Evolutionary conservation across 495 filamentous ascomycete genomes (phyloP).

Genomic region (Thozetella sp.): DNA sequence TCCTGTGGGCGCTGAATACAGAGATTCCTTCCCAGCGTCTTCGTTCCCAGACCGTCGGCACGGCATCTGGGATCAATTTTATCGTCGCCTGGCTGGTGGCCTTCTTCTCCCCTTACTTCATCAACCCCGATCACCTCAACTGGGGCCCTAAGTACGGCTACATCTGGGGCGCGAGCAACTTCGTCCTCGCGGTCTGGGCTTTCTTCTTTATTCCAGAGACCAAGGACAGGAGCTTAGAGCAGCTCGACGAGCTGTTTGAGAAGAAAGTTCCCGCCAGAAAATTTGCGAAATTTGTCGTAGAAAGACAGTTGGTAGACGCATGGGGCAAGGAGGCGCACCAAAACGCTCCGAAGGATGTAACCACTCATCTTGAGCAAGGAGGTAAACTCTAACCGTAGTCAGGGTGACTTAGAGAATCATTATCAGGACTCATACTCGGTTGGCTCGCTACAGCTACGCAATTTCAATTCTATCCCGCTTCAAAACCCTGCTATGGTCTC

Average conservation of each 20-base stretch:
- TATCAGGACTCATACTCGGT: too few species aligned
- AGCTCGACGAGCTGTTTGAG: constrained; percentile 55
- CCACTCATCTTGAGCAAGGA: background rate
- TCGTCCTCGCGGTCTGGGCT: constrained; percentile 46
- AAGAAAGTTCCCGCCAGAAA: constrained; percentile 35
- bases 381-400: background rate
- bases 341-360: background rate
- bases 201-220: constrained; percentile 49
- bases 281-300: constrained; percentile 25
- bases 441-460: too few species aligned
- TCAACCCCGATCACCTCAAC: constrained; percentile 47
- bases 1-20: constrained; percentile 40
- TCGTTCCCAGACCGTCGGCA: constrained; percentile 51
- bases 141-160: constrained; percentile 55
- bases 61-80: constrained; percentile 46
- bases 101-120: constrained; percentile 51
- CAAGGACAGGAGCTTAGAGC: constrained; percentile 58
- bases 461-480: too few species aligned
- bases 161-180: constrained; percentile 49
- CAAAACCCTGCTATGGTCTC: too few species aligned
- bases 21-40: constrained; percentile 50
- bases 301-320: constrained; percentile 21
- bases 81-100: constrained; percentile 42
- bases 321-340: background rate
- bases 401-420: too few species aligned